A percentile compares a stretch with the other conserved stretches of the same genome.
Conservation (phyloP, 768 basidiomycete genomes). For the Lyophyllum shimeji region DNA sequence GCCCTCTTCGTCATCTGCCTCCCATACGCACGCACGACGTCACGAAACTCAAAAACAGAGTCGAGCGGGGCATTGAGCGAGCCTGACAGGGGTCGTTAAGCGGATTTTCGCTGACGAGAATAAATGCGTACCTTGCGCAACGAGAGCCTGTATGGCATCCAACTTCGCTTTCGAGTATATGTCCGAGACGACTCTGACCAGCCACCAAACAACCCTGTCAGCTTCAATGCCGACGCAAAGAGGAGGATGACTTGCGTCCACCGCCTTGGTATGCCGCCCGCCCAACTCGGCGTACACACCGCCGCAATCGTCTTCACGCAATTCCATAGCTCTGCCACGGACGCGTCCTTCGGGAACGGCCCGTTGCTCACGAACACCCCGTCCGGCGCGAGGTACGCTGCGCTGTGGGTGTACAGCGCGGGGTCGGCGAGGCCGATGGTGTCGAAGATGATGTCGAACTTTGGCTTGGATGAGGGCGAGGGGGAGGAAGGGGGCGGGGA, state of each 20-base stretch:
- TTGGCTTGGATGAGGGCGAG: conserved; percentile 31
- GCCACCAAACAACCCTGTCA: too few relatives aligned
- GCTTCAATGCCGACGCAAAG: too few relatives aligned
- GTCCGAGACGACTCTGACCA: conserved; percentile 6
- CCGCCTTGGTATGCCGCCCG: conserved; percentile 41
- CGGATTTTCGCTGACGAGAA: too few relatives aligned
- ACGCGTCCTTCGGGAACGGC: conserved; percentile 26
- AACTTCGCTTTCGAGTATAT: conserved; percentile 6
- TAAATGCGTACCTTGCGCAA: conserved; percentile 8
- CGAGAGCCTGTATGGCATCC: conserved; percentile 1
- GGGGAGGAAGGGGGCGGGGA: conserved; percentile 33
- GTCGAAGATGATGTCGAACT: conserved; percentile 50
- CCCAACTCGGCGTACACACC: conserved; percentile 31
- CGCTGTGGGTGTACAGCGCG: conserved; percentile 38
- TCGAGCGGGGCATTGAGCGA: conserved; percentile 47
- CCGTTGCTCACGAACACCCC: conserved; percentile 46
- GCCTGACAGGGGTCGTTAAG: too few relatives aligned
- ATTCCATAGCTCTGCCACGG: conserved; percentile 18
- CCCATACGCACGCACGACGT: conserved; percentile 51
- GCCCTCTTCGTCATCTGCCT: conserved; percentile 45
- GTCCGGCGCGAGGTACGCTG: conserved; percentile 39
- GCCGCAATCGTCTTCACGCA: conserved; percentile 23
- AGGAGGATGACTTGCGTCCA: conserved; percentile 44
- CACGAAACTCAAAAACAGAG: conserved; percentile 37
- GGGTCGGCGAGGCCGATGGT: conserved; percentile 38